phyloP scores from a whole-genome alignment of 805 yeast species.

The Kluyveromyces dobzhanskii region DNA sequence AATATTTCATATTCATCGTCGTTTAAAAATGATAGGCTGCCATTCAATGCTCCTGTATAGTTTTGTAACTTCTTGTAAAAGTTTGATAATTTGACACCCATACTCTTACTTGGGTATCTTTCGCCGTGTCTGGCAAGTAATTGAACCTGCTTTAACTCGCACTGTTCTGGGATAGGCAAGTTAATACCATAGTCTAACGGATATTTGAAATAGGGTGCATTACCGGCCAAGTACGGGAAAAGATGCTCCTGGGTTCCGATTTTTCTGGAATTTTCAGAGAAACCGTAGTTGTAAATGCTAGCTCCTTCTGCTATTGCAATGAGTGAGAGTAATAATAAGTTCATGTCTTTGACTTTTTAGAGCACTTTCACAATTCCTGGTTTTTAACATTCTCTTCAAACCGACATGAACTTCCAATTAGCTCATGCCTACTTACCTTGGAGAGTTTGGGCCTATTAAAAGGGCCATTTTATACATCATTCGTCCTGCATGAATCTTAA shows the following conservation, averaged over 20 bases:
- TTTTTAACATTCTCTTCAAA: not conserved
- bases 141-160: slow-evolving; percentile 60
- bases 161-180: slow-evolving; percentile 38
- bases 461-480: not conserved
- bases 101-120: slow-evolving; percentile 50
- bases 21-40: slow-evolving; percentile 46
- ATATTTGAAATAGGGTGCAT: slow-evolving; percentile 47
- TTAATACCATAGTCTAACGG: slow-evolving; percentile 45
- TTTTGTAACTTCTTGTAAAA: slow-evolving; percentile 14
- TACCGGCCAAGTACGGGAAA: slow-evolving; percentile 43
- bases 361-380: not conserved
- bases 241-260: slow-evolving; percentile 26
- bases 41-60: slow-evolving; percentile 32
- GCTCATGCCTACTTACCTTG: not conserved
- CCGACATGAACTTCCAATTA: not conserved
- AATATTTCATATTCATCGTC: slow-evolving; percentile 42
- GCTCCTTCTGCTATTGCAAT: slow-evolving; percentile 1
- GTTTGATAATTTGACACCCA: slow-evolving; percentile 31
- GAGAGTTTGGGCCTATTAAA: no score
- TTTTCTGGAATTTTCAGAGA: slow-evolving; percentile 2
- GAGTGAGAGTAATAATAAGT: not conserved
- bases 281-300: slow-evolving; percentile 1
- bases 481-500: not conserved
- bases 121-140: slow-evolving; percentile 74
- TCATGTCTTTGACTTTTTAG: not conserved